Percentiles rank a stretch among this genome's conserved stretches.
phyloP scores from a whole-genome alignment of 2,329 filamentous ascomycete species.

The Rhinocladiella mackenziei region DNA sequence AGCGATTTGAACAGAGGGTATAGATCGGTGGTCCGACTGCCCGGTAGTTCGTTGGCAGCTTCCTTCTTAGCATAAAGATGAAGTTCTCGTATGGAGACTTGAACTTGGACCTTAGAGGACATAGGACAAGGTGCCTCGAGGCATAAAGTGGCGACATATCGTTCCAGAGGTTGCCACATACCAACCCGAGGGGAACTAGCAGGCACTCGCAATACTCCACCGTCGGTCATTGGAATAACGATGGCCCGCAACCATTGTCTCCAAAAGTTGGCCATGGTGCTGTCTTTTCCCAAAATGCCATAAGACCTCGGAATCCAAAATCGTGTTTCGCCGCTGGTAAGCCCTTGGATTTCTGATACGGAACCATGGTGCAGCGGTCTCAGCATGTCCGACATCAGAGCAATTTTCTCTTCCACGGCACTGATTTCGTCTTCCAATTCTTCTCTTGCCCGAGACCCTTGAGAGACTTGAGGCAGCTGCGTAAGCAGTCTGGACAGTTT shows the following conservation, averaged over 20 bases:
- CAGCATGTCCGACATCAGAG: constrained; percentile 91
- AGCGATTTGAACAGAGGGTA: constrained; percentile 88
- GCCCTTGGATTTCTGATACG: constrained; percentile 92
- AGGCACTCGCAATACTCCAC: constrained; percentile 74
- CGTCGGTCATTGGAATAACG: constrained; percentile 92
- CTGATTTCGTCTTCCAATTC: constrained; percentile 90
- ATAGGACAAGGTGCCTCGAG: constrained; percentile 90
- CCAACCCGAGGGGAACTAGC: constrained; percentile 85
- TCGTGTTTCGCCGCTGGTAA: constrained; percentile 91
- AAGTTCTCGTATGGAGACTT: constrained; percentile 82
- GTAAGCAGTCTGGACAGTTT: constrained; percentile 85
- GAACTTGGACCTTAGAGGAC: constrained; percentile 91
- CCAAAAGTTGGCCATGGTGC: constrained; percentile 84
- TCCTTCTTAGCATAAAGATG: constrained; percentile 91
- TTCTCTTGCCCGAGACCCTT: constrained; percentile 77
- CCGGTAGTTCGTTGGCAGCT: constrained; percentile 86
- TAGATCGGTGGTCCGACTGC: constrained; percentile 83
- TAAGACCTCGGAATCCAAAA: constrained; percentile 95
- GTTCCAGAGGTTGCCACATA: constrained; percentile 91
- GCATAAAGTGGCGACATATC: constrained; percentile 95
- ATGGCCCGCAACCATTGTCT: constrained; percentile 96
- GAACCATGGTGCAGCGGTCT: constrained; percentile 89
- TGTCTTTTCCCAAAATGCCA: constrained; percentile 82
- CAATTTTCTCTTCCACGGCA: constrained; percentile 93
- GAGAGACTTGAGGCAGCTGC: constrained; percentile 72